These are phyloP conservation scores for Polyplosphaeria fusca DNA, from an alignment of 495 filamentous ascomycete species.

Conservation along the genomic window DNA sequence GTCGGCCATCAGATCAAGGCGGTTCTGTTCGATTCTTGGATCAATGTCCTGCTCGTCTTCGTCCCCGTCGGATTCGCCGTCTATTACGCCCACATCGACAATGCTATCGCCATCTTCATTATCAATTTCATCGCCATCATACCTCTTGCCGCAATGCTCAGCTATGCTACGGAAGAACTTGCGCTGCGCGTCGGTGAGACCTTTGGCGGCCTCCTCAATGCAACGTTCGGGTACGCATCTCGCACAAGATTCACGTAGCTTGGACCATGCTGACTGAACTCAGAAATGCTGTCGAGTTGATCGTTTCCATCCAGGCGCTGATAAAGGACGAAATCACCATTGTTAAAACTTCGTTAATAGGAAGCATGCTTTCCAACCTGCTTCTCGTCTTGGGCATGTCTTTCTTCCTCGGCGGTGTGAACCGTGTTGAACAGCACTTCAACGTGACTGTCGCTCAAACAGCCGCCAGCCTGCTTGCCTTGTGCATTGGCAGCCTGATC, in stretches of 20 bases:
- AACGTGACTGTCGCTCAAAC: constrained; percentile 94
- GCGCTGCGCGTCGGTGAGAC: constrained; percentile 65
- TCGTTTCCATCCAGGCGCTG: constrained; percentile 83
- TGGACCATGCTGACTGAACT: constrained; percentile 16
- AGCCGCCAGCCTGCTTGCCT: constrained; percentile 73
- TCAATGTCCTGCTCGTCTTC: constrained; percentile 77
- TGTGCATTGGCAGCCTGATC: constrained; percentile 77
- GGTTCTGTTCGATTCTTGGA: constrained; percentile 69
- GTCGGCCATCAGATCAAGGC: constrained; percentile 18
- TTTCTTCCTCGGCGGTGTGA: constrained; percentile 84
- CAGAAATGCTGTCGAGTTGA: constrained; percentile 87
- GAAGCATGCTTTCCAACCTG: constrained; percentile 86
- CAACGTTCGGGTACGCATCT: constrained; percentile 72
- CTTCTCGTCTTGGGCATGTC: constrained; percentile 90
- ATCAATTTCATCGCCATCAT: constrained; percentile 89
- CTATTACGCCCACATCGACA: constrained; percentile 53
- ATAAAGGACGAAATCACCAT: constrained; percentile 71
- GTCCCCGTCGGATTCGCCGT: constrained; percentile 76
- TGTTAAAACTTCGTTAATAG: constrained; percentile 88
- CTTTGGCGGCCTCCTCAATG: constrained; percentile 81
- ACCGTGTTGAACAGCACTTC: constrained; percentile 80
- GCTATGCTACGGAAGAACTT: constrained; percentile 46
- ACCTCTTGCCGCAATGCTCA: constrained; percentile 44
- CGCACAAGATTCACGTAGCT: not conserved
- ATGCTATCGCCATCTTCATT: constrained; percentile 64